These are phyloP conservation scores for Aspergillus cejpii DNA, from an alignment of 2,329 filamentous ascomycete species.

Conservation along the genomic window DNA sequence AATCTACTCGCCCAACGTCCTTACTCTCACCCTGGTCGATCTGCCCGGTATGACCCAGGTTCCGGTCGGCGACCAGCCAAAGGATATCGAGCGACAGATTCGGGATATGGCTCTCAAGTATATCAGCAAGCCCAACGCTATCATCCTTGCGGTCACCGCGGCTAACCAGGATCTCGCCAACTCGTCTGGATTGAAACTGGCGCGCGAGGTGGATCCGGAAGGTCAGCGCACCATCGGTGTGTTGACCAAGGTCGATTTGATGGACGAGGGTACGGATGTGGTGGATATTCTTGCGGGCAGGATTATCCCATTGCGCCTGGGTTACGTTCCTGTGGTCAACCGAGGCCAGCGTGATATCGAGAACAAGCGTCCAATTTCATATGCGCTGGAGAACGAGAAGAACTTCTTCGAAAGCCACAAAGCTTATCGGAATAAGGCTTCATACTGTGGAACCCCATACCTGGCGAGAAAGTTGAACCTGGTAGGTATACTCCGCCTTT, in stretches of 20 bases:
- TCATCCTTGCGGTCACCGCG: constrained; percentile 91
- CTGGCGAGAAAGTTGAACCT: constrained; percentile 93
- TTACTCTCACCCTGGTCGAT: constrained; percentile 94
- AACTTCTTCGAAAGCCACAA: constrained; percentile 98
- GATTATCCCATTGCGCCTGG: constrained; percentile 88
- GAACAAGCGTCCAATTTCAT: constrained; percentile 90
- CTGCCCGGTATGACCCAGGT: constrained; percentile 94
- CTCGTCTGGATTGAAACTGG: constrained; percentile 93
- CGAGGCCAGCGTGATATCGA: constrained; percentile 96
- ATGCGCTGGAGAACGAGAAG: constrained; percentile 87
- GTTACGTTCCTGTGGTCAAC: constrained; percentile 97
- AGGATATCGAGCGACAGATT: constrained; percentile 95
- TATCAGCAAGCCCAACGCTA: constrained; percentile 96
- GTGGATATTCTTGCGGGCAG: constrained; percentile 96
- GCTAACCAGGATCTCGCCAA: constrained; percentile 98
- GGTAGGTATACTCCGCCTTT: constrained; percentile 34
- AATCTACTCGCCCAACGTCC: constrained; percentile 96
- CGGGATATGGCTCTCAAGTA: constrained; percentile 98
- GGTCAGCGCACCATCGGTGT: constrained; percentile 98
- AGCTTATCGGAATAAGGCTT: constrained; percentile 96
- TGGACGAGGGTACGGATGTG: constrained; percentile 97
- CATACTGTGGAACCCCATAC: constrained; percentile 97
- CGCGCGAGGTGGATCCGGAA: constrained; percentile 92
- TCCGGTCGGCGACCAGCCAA: constrained; percentile 89
- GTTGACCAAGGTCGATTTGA: constrained; percentile 95